phyloP scores from a whole-genome alignment of 2,329 filamentous ascomycete species.

The Coccinonectria pachysandricola region DNA sequence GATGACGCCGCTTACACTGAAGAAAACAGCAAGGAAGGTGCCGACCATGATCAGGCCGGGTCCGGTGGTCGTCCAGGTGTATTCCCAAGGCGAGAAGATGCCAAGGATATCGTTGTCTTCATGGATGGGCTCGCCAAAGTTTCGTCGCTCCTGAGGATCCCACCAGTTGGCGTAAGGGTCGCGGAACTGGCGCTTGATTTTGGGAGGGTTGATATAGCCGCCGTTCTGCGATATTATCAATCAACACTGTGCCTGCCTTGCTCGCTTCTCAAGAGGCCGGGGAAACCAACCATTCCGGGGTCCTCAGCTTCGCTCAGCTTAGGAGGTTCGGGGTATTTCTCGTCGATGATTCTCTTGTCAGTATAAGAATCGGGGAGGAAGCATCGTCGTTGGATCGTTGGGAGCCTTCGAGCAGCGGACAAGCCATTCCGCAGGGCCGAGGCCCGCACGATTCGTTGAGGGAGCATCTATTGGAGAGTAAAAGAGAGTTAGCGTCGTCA shows the following conservation, averaged over 20 bases:
- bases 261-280: constrained; percentile 1
- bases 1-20: constrained; percentile 58
- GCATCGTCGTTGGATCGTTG: constrained; percentile 45
- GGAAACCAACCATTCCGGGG: constrained; percentile 50
- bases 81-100: constrained; percentile 80
- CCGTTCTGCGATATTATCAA: constrained; percentile 53
- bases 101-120: constrained; percentile 93
- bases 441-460: constrained; percentile 46
- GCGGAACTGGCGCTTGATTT: constrained; percentile 80
- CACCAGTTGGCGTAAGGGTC: constrained; percentile 93
- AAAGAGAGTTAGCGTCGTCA: constrained; percentile 8
- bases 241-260: constrained; percentile 11
- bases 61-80: constrained; percentile 67
- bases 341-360: constrained; percentile 36
- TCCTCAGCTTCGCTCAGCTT: constrained; percentile 49
- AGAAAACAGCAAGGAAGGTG: constrained; percentile 52
- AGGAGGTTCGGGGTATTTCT: constrained; percentile 41
- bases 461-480: constrained; percentile 44
- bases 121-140: constrained; percentile 92
- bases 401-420: constrained; percentile 37
- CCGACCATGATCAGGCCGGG: constrained; percentile 61
- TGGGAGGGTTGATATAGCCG: constrained; percentile 69
- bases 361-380: constrained; percentile 43
- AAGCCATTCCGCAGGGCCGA: constrained; percentile 33
- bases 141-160: constrained; percentile 94